phyloP scores from a whole-genome alignment of 164 flowering plant genomes.

The Hamamelis virginiana region DNA sequence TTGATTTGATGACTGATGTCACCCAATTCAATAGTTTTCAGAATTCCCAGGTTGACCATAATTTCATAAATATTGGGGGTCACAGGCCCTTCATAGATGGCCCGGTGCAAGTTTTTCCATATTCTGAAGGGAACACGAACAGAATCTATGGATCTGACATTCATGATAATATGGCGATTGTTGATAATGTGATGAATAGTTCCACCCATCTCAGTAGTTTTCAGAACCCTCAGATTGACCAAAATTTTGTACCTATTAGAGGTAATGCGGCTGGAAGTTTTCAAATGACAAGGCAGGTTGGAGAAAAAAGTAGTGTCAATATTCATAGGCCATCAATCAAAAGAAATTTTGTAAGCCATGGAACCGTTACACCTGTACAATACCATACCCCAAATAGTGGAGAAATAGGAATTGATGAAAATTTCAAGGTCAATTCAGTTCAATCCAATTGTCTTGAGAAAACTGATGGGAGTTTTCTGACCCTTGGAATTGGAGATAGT shows the following conservation, averaged over 20 bases:
- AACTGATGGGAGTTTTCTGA: constrained; percentile 12
- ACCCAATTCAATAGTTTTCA: background rate
- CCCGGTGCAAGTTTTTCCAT: constrained; percentile 1
- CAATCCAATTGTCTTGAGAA: background rate
- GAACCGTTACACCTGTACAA: background rate
- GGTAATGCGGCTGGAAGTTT: constrained; percentile 2
- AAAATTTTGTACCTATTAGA: background rate
- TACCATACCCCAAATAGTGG: constrained; percentile 1
- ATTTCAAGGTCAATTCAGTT: constrained; percentile 3
- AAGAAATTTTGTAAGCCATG: background rate
- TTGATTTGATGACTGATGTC: constrained; percentile 1
- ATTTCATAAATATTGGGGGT: constrained; percentile 2
- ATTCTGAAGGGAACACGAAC: background rate
- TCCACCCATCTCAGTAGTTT: constrained; percentile 3
- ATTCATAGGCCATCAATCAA: background rate
- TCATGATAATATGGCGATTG: background rate
- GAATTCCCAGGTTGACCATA: background rate
- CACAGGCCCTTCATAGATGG: background rate
- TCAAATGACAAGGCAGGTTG: constrained; percentile 2
- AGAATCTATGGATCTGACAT: background rate
- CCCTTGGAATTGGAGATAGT: constrained; percentile 14
- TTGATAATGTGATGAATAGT: constrained; percentile 4
- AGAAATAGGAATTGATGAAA: background rate
- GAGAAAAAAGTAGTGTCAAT: constrained; percentile 1
- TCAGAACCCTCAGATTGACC: constrained; percentile 3